Evolutionary conservation across 2,329 filamentous ascomycete species (phyloP).

Genomic region (Fusarium irregulare): DNA sequence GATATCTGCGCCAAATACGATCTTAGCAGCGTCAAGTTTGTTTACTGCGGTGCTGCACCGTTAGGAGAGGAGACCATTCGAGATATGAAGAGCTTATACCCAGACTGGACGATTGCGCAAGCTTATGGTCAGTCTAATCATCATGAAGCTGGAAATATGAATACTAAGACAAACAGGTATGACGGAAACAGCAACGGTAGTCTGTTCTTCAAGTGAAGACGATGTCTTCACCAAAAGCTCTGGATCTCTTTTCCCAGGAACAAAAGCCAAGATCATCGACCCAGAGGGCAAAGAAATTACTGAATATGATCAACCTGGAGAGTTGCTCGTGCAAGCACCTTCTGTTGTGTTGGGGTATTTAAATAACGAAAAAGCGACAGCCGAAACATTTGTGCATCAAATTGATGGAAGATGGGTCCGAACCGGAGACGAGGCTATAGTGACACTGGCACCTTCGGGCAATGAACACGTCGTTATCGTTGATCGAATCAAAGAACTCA

Average conservation of each 20-base stretch:
- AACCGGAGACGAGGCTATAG: constrained; percentile 85
- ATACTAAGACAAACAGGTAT: constrained; percentile 56
- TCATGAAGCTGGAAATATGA: constrained; percentile 49
- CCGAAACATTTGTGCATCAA: constrained; percentile 77
- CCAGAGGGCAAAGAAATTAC: constrained; percentile 75
- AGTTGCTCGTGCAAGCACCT: constrained; percentile 83
- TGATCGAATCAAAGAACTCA: constrained; percentile 77
- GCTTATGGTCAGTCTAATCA: constrained; percentile 72
- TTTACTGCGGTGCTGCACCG: constrained; percentile 67
- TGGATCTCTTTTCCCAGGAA: constrained; percentile 72
- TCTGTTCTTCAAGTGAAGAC: constrained; percentile 55
- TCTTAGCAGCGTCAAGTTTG: constrained; percentile 12
- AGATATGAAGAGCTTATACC: constrained; percentile 70
- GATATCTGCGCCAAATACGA: constrained; percentile 27
- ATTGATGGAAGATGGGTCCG: constrained; percentile 79
- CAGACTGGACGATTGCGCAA: constrained; percentile 74
- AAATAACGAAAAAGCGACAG: constrained; percentile 84
- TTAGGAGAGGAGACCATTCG: constrained; percentile 75
- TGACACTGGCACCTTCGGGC: constrained; percentile 71
- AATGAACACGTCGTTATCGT: constrained; percentile 87
- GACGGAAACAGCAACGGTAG: constrained; percentile 25
- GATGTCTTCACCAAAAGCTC: constrained; percentile 77
- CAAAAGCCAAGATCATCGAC: constrained; percentile 72
- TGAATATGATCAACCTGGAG: constrained; percentile 77
- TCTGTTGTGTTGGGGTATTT: constrained; percentile 85